phyloP scores from a whole-genome alignment of 306 rosid genomes.

The Notholithocarpus densiflorus region DNA sequence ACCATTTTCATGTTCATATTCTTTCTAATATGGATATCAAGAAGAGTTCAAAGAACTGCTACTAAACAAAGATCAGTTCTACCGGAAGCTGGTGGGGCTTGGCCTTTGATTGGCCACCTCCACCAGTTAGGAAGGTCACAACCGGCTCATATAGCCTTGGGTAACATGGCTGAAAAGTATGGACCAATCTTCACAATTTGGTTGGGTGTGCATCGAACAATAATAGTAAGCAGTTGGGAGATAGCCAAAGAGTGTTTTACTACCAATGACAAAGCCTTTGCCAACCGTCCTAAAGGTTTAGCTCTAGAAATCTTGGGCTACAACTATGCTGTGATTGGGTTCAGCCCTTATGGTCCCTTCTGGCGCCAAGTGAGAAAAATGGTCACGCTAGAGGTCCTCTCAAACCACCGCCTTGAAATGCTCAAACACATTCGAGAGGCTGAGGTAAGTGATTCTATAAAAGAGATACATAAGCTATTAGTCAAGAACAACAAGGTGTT shows the following conservation, averaged over 20 bases:
- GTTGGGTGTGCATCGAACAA: conserved; percentile 29
- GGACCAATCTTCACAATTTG: conserved; percentile 44
- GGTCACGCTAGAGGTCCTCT: conserved; percentile 29
- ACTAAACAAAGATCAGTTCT: not conserved
- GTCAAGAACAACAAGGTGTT: not conserved
- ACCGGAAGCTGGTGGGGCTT: too few relatives aligned
- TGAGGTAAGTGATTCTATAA: conserved; percentile 21
- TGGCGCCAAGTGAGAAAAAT: conserved; percentile 51
- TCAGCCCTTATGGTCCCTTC: conserved; percentile 33
- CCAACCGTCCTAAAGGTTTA: conserved; percentile 37
- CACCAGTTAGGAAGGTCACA: not conserved
- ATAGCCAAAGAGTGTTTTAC: conserved; percentile 52
- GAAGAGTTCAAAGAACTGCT: not conserved
- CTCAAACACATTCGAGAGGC: conserved; percentile 19
- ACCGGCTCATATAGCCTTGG: conserved; percentile 20
- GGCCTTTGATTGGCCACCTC: too few relatives aligned
- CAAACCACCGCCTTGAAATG: conserved; percentile 27
- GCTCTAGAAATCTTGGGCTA: conserved; percentile 35
- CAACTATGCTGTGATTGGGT: conserved; percentile 37
- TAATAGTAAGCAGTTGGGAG: conserved; percentile 43
- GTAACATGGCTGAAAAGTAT: conserved; percentile 31
- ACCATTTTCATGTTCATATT: not conserved
- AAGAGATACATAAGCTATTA: conserved; percentile 13
- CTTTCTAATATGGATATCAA: not conserved
- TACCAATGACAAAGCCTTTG: conserved; percentile 25